A percentile compares a stretch with the other conserved stretches of the same genome.
These are phyloP conservation scores for Claviceps digitariae DNA, from an alignment of 2,329 filamentous ascomycete species.

Conservation along the genomic window DNA sequence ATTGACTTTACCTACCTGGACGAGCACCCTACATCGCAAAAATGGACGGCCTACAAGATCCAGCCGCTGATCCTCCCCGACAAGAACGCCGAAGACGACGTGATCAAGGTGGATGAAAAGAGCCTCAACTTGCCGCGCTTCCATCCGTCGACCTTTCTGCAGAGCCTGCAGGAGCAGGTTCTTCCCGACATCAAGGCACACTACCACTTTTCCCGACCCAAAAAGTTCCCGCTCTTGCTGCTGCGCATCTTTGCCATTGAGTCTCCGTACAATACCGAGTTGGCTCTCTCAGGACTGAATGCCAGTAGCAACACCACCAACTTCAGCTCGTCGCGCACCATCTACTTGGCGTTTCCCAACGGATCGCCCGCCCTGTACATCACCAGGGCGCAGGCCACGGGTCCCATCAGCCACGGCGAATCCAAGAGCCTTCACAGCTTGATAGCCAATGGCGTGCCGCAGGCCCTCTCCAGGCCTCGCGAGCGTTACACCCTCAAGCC, in stretches of 20 bases:
- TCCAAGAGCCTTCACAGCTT: slow-evolving; percentile 53
- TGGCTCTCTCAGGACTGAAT: slow-evolving; percentile 26
- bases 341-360: slow-evolving; percentile 74
- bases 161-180: slow-evolving; percentile 59
- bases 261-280: slow-evolving; percentile 59
- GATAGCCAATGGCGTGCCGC: slow-evolving; percentile 67
- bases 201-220: slow-evolving; percentile 64
- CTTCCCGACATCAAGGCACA: slow-evolving; percentile 72
- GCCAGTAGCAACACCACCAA: slow-evolving; percentile 24
- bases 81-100: slow-evolving; percentile 23
- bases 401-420: slow-evolving; percentile 32
- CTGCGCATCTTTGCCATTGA: slow-evolving; percentile 70
- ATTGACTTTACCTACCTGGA: slow-evolving; percentile 54
- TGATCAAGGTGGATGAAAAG: slow-evolving; percentile 28
- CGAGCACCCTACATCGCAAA: slow-evolving; percentile 49
- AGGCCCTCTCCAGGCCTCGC: slow-evolving; percentile 63
- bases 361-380: slow-evolving; percentile 64
- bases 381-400: slow-evolving; percentile 34
- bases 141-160: slow-evolving; percentile 67
- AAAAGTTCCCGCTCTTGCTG: slow-evolving; percentile 53
- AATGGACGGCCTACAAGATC: slow-evolving; percentile 50
- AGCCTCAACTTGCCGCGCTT: slow-evolving; percentile 52
- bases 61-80: slow-evolving; percentile 32
- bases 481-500: slow-evolving; percentile 56
- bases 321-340: slow-evolving; percentile 53